Base-by-base conservation (phyloP, 1,284 basidiomycete genomes). In the Rhizoctonia solani region DNA sequence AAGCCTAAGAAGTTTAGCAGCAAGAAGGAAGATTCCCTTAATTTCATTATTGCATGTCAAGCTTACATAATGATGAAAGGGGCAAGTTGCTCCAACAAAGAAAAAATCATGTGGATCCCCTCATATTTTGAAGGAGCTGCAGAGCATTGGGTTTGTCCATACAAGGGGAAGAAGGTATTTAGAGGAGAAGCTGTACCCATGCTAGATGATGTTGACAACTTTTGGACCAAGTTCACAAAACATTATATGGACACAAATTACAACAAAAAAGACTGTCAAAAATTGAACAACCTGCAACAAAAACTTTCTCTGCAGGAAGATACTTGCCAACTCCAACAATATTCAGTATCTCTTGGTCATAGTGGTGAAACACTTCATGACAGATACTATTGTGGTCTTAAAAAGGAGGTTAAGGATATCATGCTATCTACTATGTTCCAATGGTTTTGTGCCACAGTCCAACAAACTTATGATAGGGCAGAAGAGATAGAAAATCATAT, bases 1-100 rank as follows among this genome's bases (percentile, higher is more conserved):
- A 50, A 19, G n/a, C 61, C 49, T 11, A 1, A 53, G 9, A 65
- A 53, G 42, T 53, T 53, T 44, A 37, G 53, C 32, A 37, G 61
- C 13, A 44, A 23, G 4, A 27, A 32, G 9, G 50, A 65, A n/a
- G 19, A 42, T 5, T 21, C 61, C 1, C 13, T 3, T 1, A 2
- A 34, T 11, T 65, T 65, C 37, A 32, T 4, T 30, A 19, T 42
- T 3, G 34, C 61, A 8, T 53, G 49, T 14, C 1, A 3, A 1
- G 2, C 6, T 8, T 61, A 61, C 16, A 11, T 61, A 23, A 4
- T 4, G 6, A 32, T n/a, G 1, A 34, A 11, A 1, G 16, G 2
- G 4, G 16, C 29, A 14, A 3, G 23, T 19, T 3, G 1, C 19
- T 21, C 34, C 2, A 37, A 25, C 6, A 32, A 39, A 5, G 13